phyloP scores from a whole-genome alignment of 2,329 filamentous ascomycete species.

The Phaeosphaeria sp. region DNA sequence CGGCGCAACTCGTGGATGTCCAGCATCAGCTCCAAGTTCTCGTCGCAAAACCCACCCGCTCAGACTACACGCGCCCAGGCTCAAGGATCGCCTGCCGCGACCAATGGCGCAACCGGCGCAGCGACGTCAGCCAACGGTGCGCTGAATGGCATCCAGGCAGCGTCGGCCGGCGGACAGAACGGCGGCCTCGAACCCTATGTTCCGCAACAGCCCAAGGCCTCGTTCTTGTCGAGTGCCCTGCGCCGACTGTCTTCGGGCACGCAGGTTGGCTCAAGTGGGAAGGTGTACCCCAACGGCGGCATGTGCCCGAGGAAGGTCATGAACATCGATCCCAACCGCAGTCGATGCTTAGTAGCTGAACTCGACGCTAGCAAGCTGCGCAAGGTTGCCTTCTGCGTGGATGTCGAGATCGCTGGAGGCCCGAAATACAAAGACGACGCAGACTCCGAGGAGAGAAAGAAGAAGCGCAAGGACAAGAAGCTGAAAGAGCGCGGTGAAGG shows the following conservation, averaged over 20 bases:
- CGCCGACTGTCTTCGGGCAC: constrained; percentile 75
- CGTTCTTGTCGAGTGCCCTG: constrained; percentile 81
- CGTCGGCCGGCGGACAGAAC: constrained; percentile 34
- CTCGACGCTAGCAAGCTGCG: constrained; percentile 81
- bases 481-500: constrained; percentile 75
- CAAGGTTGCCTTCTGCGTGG: constrained; percentile 92
- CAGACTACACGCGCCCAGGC: constrained; percentile 43
- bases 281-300: constrained; percentile 66
- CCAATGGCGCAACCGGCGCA: constrained; percentile 56
- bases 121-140: constrained; percentile 55
- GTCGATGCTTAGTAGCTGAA: constrained; percentile 80
- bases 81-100: constrained; percentile 45
- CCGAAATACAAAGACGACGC: constrained; percentile 74
- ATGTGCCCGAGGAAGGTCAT: constrained; percentile 81
- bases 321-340: constrained; percentile 82
- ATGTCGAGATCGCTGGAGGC: constrained; percentile 93
- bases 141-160: constrained; percentile 49
- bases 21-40: constrained; percentile 92
- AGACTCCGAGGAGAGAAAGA: constrained; percentile 55
- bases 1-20: constrained; percentile 89
- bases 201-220: constrained; percentile 77
- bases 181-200: constrained; percentile 67
- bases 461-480: constrained; percentile 63
- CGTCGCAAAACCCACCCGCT: constrained; percentile 57
- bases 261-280: constrained; percentile 55